These are phyloP conservation scores for Neurospora sp. DNA, from an alignment of 495 filamentous ascomycete species.

Conservation along the genomic window DNA sequence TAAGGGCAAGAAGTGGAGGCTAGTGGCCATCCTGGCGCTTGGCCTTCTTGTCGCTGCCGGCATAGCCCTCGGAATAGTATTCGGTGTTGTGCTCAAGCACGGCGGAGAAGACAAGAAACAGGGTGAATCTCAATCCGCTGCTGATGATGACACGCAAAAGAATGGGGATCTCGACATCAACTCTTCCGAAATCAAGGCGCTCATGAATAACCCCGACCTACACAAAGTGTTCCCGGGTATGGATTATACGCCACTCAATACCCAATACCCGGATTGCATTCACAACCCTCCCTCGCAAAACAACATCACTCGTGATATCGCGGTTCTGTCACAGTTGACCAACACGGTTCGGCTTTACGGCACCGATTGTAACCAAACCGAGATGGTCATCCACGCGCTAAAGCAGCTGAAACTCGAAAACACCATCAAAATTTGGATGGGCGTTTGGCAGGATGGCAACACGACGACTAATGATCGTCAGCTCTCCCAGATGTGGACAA, in stretches of 20 bases:
- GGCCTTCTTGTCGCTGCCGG: conserved; percentile 53
- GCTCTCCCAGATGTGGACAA: conserved; percentile 66
- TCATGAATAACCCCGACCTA: conserved; percentile 70
- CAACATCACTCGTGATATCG: conserved; percentile 86
- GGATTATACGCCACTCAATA: conserved; percentile 88
- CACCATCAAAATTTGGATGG: conserved; percentile 83
- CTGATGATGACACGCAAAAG: conserved; percentile 30
- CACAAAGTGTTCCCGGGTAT: conserved; percentile 96
- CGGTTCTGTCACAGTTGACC: conserved; percentile 83
- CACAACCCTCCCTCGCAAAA: conserved; percentile 74
- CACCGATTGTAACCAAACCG: conserved; percentile 95
- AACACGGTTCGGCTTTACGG: conserved; percentile 87
- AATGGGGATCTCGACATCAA: conserved; percentile 65
- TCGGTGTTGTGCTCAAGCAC: conserved; percentile 55
- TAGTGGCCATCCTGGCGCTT: conserved; percentile 53
- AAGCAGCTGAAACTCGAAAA: conserved; percentile 58
- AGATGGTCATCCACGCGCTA: conserved; percentile 85
- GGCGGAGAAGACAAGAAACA: conserved; percentile 3
- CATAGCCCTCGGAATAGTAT: conserved; percentile 70
- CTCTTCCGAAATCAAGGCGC: conserved; percentile 66
- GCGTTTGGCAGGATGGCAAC: conserved; percentile 88
- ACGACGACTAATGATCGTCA: conserved; percentile 74
- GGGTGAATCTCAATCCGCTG: conserved; percentile 13
- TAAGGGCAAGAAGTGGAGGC: conserved; percentile 57
- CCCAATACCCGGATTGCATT: conserved; percentile 82